Conservation (phyloP, 139 green algal genomes). For the Trebouxia sp. region DNA sequence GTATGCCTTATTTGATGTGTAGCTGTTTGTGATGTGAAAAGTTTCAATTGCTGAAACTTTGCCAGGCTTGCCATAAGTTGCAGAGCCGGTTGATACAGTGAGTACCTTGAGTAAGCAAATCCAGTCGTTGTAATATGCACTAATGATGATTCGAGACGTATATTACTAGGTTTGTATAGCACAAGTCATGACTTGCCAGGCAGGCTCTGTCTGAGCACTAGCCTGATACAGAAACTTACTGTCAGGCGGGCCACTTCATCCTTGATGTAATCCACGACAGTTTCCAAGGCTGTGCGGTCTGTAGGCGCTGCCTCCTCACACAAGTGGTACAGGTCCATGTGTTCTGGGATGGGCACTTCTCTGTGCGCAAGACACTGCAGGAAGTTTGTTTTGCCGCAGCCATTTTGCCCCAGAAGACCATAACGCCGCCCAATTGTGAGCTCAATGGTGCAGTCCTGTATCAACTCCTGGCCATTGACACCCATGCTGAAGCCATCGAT, state of each 20-base stretch:
- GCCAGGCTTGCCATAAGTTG: too few relatives aligned
- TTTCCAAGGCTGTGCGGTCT: slow-evolving; percentile 59
- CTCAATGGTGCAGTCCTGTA: slow-evolving; percentile 78
- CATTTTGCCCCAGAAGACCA: slow-evolving; percentile 70
- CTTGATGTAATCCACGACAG: slow-evolving; percentile 60
- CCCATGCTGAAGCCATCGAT: slow-evolving; percentile 70
- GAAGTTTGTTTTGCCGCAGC: slow-evolving; percentile 58
- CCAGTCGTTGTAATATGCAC: too few relatives aligned
- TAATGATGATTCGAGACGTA: too few relatives aligned
- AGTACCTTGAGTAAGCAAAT: too few relatives aligned
- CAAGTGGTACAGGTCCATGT: slow-evolving; percentile 69
- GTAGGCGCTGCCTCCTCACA: slow-evolving; percentile 52
- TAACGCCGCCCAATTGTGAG: slow-evolving; percentile 79
- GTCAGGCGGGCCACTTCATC: slow-evolving; percentile 1
- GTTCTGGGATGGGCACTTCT: slow-evolving; percentile 65
- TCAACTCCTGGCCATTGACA: slow-evolving; percentile 71
- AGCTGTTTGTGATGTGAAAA: too few relatives aligned
- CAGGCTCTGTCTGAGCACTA: background rate
- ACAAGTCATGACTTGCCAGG: background rate
- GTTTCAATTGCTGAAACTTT: too few relatives aligned
- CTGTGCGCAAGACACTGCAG: slow-evolving; percentile 46
- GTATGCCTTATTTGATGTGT: too few relatives aligned
- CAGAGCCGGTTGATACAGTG: too few relatives aligned
- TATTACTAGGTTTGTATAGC: background rate
- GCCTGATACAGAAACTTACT: background rate